A percentile compares a stretch with the other conserved stretches of the same genome.
Evolutionary conservation across 1,139 yeast genomes (phyloP).

Genomic region (Zhuliangozyma parablackwelliae): DNA sequence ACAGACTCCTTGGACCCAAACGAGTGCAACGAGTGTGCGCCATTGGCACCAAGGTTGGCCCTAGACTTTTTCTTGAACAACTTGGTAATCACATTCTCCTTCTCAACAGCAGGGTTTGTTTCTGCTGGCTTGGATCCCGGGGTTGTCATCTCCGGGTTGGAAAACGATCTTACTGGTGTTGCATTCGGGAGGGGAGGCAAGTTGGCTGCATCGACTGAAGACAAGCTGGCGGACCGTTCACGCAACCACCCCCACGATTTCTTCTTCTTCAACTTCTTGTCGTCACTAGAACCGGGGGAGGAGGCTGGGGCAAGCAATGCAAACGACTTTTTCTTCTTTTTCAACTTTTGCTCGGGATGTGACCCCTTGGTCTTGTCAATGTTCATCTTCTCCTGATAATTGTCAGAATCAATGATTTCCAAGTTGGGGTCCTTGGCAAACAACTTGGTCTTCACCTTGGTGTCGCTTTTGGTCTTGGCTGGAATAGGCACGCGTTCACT

Average conservation of each 20-base stretch:
- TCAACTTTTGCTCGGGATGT: background rate
- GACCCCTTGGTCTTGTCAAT: conserved; percentile 11
- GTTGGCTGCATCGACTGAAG: conserved; percentile 19
- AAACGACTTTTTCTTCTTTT: conserved; percentile 21
- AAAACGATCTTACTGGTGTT: conserved; percentile 28
- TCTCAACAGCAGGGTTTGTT: conserved; percentile 14
- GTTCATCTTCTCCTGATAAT: conserved; percentile 10
- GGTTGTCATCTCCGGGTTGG: conserved; percentile 25
- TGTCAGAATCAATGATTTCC: conserved; percentile 12
- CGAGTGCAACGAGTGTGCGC: conserved; percentile 5
- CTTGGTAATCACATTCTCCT: conserved; percentile 41
- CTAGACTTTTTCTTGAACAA: conserved; percentile 44
- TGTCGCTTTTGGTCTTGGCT: conserved; percentile 4
- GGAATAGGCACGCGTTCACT: background rate
- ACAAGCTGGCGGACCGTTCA: conserved; percentile 31
- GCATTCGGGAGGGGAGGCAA: conserved; percentile 18
- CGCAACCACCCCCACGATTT: conserved; percentile 41
- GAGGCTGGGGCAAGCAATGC: conserved; percentile 10
- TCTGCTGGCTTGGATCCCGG: background rate
- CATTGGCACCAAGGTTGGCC: conserved; percentile 1
- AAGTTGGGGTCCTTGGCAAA: conserved; percentile 11
- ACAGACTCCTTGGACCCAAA: conserved; percentile 12
- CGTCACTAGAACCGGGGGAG: background rate
- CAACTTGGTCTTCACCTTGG: conserved; percentile 11
- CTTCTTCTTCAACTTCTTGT: conserved; percentile 28